Evolutionary conservation across 257 asterid species (phyloP), one percentile per base, ranked within the genome.

Genomic region (Solanum habrochaites): DNA sequence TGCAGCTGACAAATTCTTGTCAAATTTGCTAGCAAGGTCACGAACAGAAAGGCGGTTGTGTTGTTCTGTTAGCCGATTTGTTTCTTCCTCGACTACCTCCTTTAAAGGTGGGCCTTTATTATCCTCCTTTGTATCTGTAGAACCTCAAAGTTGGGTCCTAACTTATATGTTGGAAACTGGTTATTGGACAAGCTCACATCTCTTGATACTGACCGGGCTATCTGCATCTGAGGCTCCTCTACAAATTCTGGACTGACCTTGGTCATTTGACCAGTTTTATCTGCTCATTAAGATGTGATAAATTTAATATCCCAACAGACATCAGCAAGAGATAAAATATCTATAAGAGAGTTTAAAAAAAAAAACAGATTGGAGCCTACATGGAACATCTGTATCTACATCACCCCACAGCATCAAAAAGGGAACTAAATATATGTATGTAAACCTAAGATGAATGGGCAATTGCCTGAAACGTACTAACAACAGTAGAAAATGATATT

Each of bases 41-140:
- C 99, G 94, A 81, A 97, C 99, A 71, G 99, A 97, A 29, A 97
- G 94, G 18, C 99, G 98, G 89, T 90, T 91, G 90, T 95, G 99
- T 62, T 97, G 99, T 67, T 94, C 95, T 7, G 94, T 90, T 47
- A 97, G 94, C 88, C 94, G 94, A 23, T 92, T 66, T 14, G 94
- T 90, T 91, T 95, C 98, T 75, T 94, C 93, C 47, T 86, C 87
- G 49, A 97, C 98, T 43, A 95, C 98, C 87, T 94, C 98, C 93
- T 94, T 97, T 89, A 97, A 58, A 4, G 96, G 93, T 2, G 98
- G 99, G 27, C 98, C 99, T 86, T 89, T 94, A 89, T 86, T 86
- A 75, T 94, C 95, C 89, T 91, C 95, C 88, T 90, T 93, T 86
- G 94, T 90, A 92, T 92, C 82, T 97, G 98, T 81, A 95, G 69